Conservation (phyloP, 2,329 filamentous ascomycete species). For the Colletotrichum musicola region DNA sequence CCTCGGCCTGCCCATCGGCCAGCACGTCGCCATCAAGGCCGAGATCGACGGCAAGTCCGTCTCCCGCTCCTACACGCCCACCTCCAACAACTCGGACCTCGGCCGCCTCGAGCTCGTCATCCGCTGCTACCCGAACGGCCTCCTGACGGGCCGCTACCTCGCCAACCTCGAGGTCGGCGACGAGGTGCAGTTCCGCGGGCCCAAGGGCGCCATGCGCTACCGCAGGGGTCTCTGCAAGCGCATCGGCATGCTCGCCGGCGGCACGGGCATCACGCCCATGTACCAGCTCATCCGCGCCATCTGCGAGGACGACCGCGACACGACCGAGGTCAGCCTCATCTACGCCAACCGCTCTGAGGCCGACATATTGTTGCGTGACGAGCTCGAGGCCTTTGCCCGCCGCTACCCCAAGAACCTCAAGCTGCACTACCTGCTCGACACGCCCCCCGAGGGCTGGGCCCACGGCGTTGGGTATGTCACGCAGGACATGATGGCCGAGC, state of each 20-base stretch:
- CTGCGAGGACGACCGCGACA: slow-evolving; percentile 70
- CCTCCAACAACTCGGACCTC: slow-evolving; percentile 62
- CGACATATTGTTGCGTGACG: slow-evolving; percentile 69
- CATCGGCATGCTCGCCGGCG: slow-evolving; percentile 68
- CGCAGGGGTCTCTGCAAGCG: slow-evolving; percentile 53
- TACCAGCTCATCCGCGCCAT: slow-evolving; percentile 69
- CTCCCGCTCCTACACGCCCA: slow-evolving; percentile 66
- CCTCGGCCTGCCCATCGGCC: slow-evolving; percentile 68
- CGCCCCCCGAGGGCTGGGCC: slow-evolving; percentile 60
- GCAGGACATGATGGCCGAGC: slow-evolving; percentile 60
- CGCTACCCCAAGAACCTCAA: slow-evolving; percentile 66
- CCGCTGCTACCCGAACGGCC: slow-evolving; percentile 63
- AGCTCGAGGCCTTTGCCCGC: slow-evolving; percentile 67
- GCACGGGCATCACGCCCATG: slow-evolving; percentile 51
- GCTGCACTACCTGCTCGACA: slow-evolving; percentile 67
- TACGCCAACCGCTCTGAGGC: slow-evolving; percentile 70
- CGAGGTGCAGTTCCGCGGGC: slow-evolving; percentile 64
- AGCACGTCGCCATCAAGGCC: slow-evolving; percentile 67
- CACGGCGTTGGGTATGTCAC: slow-evolving; percentile 65
- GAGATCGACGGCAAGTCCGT: slow-evolving; percentile 59
- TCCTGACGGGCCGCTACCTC: slow-evolving; percentile 64
- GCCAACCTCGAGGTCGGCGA: slow-evolving; percentile 61
- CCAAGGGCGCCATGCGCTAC: slow-evolving; percentile 69
- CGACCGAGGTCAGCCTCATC: slow-evolving; percentile 67
- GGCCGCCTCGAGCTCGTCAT: slow-evolving; percentile 65